Evolutionary conservation across 106 monocot species (phyloP), one percentile per base, ranked within the genome.

Genomic region (Allium fistulosum): DNA sequence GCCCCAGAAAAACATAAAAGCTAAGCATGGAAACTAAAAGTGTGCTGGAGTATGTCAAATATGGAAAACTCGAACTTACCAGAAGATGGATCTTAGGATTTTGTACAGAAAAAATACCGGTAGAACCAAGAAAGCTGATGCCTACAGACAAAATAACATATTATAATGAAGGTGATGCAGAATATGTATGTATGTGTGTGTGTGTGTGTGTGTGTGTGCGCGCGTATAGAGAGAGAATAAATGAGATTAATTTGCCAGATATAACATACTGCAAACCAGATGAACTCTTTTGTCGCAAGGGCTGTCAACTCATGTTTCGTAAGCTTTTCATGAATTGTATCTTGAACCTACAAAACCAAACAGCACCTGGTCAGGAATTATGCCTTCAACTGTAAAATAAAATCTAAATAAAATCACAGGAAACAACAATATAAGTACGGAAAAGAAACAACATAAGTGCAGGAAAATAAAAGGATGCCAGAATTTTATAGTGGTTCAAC

Each of bases 231-330:
- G 49, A 66, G 9, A 51, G 13, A 51, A 10, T 17, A 26, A 64
- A 55, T 47, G 37, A 6, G 13, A 55, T 51, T 60, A 70, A 70
- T 12, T n/a, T 68, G 48, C 5, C 37, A 26, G 61, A 37, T 26
- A 9, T 6, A 57, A 9, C 58, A 45, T 90, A 90, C 85, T 85
- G 80, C 45, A 70, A 85, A 79, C 90, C 85, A 85, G 13, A 72
- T 71, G 48, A 90, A 60, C 67, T 90, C 85, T 63, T 90, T 80
- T 9, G 80, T 85, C 17, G 80, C 85, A 73, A 90, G 75, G 51
- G 71, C 26, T 7, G 78, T 80, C 17, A 70, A 18, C 53, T 85
- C 85, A 72, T 90, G 70, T 18, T 80, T 80, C 61, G 76, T 72
- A 7, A 90, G 69, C 57, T 82, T 68, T 53, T 85, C 75, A 57